These are phyloP conservation scores for Colletotrichum navitas DNA, from an alignment of 2,329 filamentous ascomycete species.

Conservation along the genomic window DNA sequence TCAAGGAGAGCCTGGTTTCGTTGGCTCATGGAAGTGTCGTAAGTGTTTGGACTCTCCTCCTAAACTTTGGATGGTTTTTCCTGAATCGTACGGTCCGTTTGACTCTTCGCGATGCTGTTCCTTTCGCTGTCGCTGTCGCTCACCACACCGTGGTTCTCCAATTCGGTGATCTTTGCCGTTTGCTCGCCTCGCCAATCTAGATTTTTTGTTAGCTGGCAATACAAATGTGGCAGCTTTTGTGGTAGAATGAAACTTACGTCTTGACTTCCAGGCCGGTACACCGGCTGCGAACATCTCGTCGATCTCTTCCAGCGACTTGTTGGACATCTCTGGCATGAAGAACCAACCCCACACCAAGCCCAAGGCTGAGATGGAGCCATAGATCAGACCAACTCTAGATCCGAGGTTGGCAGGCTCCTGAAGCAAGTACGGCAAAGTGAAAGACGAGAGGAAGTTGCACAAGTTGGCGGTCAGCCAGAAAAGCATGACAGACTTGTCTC, in stretches of 20 bases:
- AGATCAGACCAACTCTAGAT: conserved; percentile 34
- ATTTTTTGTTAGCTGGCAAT: neutral
- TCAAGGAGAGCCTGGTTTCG: neutral
- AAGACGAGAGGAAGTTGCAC: conserved; percentile 33
- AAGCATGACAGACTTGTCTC: conserved; percentile 41
- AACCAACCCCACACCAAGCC: conserved; percentile 36
- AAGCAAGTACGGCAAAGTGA: conserved; percentile 33
- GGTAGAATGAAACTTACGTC: conserved; percentile 20
- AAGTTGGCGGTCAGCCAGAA: conserved; percentile 37
- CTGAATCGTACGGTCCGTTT: neutral
- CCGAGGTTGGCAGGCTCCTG: conserved; percentile 39
- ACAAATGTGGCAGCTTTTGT: neutral
- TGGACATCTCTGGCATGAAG: conserved; percentile 37
- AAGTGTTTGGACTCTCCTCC: neutral
- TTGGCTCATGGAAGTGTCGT: conserved; percentile 2
- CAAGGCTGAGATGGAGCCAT: conserved; percentile 30
- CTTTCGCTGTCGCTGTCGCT: conserved; percentile 25
- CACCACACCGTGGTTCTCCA: conserved; percentile 27
- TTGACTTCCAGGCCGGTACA: conserved; percentile 36
- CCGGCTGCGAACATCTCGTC: conserved; percentile 38
- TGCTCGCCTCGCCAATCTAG: conserved; percentile 36
- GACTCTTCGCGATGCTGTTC: conserved; percentile 25
- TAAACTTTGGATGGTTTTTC: conserved; percentile 23
- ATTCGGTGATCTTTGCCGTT: conserved; percentile 24
- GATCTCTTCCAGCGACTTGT: conserved; percentile 36